Percentiles rank a stretch among this genome's conserved stretches.
Conservation (phyloP, 2,329 filamentous ascomycete species). For the Paecilomyces sp. region DNA sequence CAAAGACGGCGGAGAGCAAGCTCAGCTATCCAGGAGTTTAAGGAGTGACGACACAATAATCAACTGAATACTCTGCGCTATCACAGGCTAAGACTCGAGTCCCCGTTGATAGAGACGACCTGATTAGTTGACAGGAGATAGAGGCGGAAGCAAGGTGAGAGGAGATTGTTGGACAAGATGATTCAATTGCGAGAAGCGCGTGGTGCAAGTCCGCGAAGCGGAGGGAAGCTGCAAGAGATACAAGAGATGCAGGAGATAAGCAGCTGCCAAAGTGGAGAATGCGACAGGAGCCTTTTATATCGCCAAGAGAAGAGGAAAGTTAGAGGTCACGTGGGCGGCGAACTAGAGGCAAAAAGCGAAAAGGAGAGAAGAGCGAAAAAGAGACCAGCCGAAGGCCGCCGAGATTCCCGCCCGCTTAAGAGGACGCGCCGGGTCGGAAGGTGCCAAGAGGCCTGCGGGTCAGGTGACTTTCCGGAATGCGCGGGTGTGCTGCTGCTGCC, state of each 20-base stretch:
- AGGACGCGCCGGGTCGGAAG: not conserved
- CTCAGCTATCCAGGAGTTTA: conserved; percentile 17
- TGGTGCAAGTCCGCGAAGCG: not conserved
- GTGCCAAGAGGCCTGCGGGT: conserved; percentile 2
- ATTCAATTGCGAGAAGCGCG: not conserved
- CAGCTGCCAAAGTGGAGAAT: conserved; percentile 24
- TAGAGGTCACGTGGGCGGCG: conserved; percentile 29
- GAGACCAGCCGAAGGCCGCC: conserved; percentile 7
- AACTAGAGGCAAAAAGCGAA: conserved; percentile 13
- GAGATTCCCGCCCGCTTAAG: conserved; percentile 3
- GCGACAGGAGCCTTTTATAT: conserved; percentile 36
- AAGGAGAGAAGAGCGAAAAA: conserved; percentile 3
- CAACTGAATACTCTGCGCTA: conserved; percentile 28
- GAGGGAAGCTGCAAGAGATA: conserved; percentile 12
- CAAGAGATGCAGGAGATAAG: conserved; percentile 13
- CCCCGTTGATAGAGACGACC: conserved; percentile 13
- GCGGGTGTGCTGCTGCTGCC: conserved; percentile 7
- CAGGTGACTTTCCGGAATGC: conserved; percentile 12
- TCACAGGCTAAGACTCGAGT: conserved; percentile 19
- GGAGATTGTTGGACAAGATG: conserved; percentile 3
- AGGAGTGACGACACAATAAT: conserved; percentile 18
- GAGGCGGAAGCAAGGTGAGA: conserved; percentile 2
- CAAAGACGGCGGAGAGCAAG: conserved; percentile 11
- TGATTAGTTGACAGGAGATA: conserved; percentile 17
- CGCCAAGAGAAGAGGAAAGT: conserved; percentile 31